Base-by-base conservation (phyloP, 106 monocot genomes). In the Platanthera guangdongensis region DNA sequence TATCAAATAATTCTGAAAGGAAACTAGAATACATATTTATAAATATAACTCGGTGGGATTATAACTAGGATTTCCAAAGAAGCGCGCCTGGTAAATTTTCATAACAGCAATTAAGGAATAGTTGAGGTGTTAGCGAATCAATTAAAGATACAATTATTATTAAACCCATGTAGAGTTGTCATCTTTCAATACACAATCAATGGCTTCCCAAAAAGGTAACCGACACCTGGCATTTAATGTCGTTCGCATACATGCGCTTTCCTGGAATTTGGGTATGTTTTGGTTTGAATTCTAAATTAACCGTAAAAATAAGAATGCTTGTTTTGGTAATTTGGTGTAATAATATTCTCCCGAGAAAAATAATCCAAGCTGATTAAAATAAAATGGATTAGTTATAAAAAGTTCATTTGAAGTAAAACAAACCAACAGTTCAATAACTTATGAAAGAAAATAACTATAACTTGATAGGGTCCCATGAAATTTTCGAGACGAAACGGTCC, bases 81-180 rank as follows among this genome's bases (percentile, higher is more conserved):
- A 8, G 59, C 7, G 39, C 39, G 39, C 39, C 1, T 25, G 25
- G 39, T 39, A 3, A 39, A 39, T 0, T 39, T 39, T 39, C 39
- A 39, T 39, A 39, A 39, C 39, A 60, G 59, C 21, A 60, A 60
- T 60, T 60, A 21, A 60, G 18, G 59, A 19, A n/a, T 60, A 65
- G 39, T 65, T 65, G 32, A 32, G 32, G 4, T 39, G 9, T 25
- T 8, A 65, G 65, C 28, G 65, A 65, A 65, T 65, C 65, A 65
- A 65, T 65, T 11, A 65, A 65, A 65, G 32, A 65, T 65, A 39
- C 65, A 65, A 65, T 2, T 19, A 65, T 39, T 39, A 65, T 65
- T 65, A 65, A 8, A 30, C 12, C 22, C 3, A 55, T 55, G 15
- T 5, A 55, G 55, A 55, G 55, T 55, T 55, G 55, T 55, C 54